Percentiles rank a stretch among this genome's conserved stretches.
phyloP scores from a whole-genome alignment of 352 stramenopile genomes.

The Globisporangium sylvaticum region DNA sequence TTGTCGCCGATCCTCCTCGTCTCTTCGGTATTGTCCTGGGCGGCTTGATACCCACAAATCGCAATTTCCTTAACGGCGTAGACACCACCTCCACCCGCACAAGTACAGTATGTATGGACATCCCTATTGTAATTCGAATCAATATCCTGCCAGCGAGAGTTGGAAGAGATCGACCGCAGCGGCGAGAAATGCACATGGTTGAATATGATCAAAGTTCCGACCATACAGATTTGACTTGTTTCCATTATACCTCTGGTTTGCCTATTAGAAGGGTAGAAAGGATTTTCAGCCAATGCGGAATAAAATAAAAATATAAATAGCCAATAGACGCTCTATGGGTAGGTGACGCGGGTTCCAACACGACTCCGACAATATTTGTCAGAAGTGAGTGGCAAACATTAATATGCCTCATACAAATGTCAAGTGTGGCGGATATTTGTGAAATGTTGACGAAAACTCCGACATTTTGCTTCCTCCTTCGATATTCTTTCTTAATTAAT shows the following conservation, averaged over 20 bases:
- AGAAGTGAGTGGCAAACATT: not conserved
- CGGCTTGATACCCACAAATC: no score
- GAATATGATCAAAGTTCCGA: not conserved
- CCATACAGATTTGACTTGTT: not conserved
- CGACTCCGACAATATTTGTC: not conserved
- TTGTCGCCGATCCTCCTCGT: no score
- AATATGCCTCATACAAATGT: not conserved
- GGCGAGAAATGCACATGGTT: no score
- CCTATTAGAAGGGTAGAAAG: not conserved
- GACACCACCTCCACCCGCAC: no score
- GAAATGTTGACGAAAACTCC: not conserved
- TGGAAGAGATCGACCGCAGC: no score
- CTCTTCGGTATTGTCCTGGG: no score
- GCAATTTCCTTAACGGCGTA: no score
- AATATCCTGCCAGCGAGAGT: no score
- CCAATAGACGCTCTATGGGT: not conserved
- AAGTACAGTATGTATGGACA: no score
- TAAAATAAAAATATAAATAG: not conserved
- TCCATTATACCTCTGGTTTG: not conserved
- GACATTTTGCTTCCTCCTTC: not conserved
- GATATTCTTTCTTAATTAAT: not conserved
- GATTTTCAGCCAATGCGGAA: not conserved
- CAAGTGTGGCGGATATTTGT: not conserved
- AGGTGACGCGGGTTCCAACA: not conserved
- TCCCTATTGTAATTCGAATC: no score